phyloP scores from a whole-genome alignment of 495 filamentous ascomycete species.

The Neurospora sp. region DNA sequence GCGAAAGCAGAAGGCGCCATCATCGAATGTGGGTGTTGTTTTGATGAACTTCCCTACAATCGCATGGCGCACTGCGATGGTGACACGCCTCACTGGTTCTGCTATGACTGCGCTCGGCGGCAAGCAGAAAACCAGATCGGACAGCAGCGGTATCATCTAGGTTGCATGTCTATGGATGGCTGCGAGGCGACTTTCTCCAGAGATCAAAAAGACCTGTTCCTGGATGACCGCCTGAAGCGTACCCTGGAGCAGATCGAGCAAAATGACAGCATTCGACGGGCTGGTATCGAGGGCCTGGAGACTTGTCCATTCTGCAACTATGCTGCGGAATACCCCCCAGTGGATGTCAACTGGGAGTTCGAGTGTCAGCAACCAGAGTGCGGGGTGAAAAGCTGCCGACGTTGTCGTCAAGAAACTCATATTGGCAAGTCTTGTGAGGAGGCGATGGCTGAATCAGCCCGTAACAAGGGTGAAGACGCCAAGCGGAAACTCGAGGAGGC shows the following conservation, averaged over 20 bases:
- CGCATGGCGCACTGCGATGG: constrained; percentile 58
- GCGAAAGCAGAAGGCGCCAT: constrained; percentile 40
- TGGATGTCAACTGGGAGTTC: constrained; percentile 67
- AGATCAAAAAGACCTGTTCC: constrained; percentile 42
- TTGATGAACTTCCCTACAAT: constrained; percentile 51
- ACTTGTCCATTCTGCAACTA: constrained; percentile 78
- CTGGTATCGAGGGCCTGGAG: constrained; percentile 54
- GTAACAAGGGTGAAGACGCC: constrained; percentile 45
- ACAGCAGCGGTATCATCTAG: constrained; percentile 47
- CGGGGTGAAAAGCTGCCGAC: constrained; percentile 56
- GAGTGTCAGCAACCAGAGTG: constrained; percentile 59
- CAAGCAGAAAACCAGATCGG: constrained; percentile 62
- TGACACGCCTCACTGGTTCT: constrained; percentile 47
- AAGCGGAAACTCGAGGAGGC: constrained; percentile 71
- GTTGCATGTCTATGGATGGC: constrained; percentile 41
- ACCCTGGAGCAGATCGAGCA: constrained; percentile 61
- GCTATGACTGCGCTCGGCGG: constrained; percentile 50
- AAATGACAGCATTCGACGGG: constrained; percentile 52
- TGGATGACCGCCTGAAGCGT: constrained; percentile 43
- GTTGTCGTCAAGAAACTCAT: constrained; percentile 63
- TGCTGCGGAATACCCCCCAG: constrained; percentile 57
- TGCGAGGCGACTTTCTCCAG: constrained; percentile 32
- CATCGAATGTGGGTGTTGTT: constrained; percentile 64
- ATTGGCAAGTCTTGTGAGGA: constrained; percentile 68
- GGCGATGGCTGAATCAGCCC: constrained; percentile 25